Evolutionary conservation across 2,329 filamentous ascomycete species (phyloP), one percentile per base, ranked within the genome.

Genomic region (Pseudomassariella vexata): DNA sequence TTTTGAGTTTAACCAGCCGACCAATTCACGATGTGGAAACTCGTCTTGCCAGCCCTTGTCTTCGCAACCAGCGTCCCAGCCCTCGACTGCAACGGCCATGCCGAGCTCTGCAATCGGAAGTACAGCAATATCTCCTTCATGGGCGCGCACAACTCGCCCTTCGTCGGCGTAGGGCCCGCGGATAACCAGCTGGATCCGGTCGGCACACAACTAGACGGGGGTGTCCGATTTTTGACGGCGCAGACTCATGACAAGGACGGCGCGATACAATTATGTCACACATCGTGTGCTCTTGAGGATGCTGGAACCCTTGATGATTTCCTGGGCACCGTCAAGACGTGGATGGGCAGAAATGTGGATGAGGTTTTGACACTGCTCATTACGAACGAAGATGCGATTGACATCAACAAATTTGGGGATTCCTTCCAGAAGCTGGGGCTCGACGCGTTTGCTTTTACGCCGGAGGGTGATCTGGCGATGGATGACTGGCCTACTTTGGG

Each of bases 401-500:
- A 69, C 2, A 66, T 80, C 23, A 55, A 64, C 11, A 65, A 76
- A 21, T 73, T 81, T 20, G 68, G 61, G 25, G 56, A 63, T 9
- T 62, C 68, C 5, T 83, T 82, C 46, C 56, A 63, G 27, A 52
- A 63, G 3, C 68, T 73, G 2, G 71, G 73, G 9, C 62, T 85
- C 34, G 68, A 66, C 24, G 45, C 66, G 14, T 71, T 76, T 42
- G 73, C 70, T 8, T 85, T 75, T 40, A 59, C 59, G 1, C 72
- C 78, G 1, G 55, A 62, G 7, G 44, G 36, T 5, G 48, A 50
- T 18, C 43, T 70, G 24, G 46, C 50, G n/a, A 46, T 67, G 20
- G 48, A 70, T 30, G 69, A 70, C 45, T 67, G 86, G 85, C 84
- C 84, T 56, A 88, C 83, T 0, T 63, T 89, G 10, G 68, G 77